Percentiles rank a stretch among this genome's conserved stretches.
These are phyloP conservation scores for Pneumocystis jirovecii DNA, from an alignment of 1,139 yeast genomes.

Conservation along the genomic window DNA sequence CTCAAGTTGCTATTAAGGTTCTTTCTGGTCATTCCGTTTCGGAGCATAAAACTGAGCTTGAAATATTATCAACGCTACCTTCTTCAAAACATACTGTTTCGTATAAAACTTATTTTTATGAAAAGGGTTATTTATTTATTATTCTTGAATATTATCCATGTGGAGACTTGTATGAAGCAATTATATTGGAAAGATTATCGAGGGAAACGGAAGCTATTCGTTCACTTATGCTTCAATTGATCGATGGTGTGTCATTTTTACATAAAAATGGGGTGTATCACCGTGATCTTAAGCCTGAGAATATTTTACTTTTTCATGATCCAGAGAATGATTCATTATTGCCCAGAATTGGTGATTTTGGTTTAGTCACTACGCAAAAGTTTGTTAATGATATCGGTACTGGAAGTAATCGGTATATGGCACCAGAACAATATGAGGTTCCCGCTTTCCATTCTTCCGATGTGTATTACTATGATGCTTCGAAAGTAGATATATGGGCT, in stretches of 20 bases:
- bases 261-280: slow-evolving; percentile 56
- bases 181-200: slow-evolving; percentile 69
- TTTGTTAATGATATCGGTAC: slow-evolving; percentile 69
- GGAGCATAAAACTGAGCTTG: slow-evolving; percentile 5
- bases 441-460: slow-evolving; percentile 22
- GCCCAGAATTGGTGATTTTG: slow-evolving; percentile 67
- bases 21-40: slow-evolving; percentile 1
- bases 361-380: slow-evolving; percentile 57
- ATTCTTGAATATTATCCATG: slow-evolving; percentile 76
- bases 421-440: slow-evolving; percentile 56
- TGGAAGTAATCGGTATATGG: slow-evolving; percentile 93
- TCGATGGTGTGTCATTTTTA: slow-evolving; percentile 64
- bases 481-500: slow-evolving; percentile 86
- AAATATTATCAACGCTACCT: slow-evolving; percentile 26
- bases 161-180: slow-evolving; percentile 90
- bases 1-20: slow-evolving; percentile 8
- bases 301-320: slow-evolving; percentile 42
- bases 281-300: slow-evolving; percentile 87
- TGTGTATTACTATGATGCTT: slow-evolving; percentile 59
- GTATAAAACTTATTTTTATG: slow-evolving; percentile 61
- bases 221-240: slow-evolving; percentile 59
- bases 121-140: slow-evolving; percentile 36
- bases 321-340: slow-evolving; percentile 36
- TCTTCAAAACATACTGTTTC: slow-evolving; percentile 39
- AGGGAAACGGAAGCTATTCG: slow-evolving; percentile 46